Evolutionary conservation across 2,329 filamentous ascomycete genomes (phyloP).

Genomic region (Fusarium virguliforme): DNA sequence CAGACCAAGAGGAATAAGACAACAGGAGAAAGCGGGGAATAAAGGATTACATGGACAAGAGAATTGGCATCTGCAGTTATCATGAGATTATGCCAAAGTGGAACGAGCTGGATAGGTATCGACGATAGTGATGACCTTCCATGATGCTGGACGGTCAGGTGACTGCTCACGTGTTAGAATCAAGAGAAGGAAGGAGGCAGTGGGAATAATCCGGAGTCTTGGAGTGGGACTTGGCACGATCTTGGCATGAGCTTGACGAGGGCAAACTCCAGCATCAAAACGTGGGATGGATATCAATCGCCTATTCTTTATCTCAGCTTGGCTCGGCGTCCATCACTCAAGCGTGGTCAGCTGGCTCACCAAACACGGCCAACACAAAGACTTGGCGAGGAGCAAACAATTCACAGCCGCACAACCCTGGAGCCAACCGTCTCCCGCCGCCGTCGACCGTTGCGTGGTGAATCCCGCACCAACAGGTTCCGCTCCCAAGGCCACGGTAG

Average conservation of each 20-base stretch:
- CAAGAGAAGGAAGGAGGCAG: neutral
- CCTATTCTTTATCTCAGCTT: neutral
- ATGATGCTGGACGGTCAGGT: neutral
- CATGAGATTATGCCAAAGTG: slow-evolving; percentile 2
- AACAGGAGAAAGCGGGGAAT: slow-evolving; percentile 16
- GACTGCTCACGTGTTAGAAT: neutral
- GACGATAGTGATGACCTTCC: neutral
- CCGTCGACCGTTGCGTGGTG: slow-evolving; percentile 17
- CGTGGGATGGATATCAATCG: neutral
- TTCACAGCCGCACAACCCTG: slow-evolving; percentile 6
- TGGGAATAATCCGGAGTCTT: slow-evolving; percentile 6
- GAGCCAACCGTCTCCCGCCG: slow-evolving; percentile 20
- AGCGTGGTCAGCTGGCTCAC: neutral
- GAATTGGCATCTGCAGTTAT: slow-evolving; percentile 3
- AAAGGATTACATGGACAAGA: slow-evolving; percentile 1
- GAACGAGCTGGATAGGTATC: neutral
- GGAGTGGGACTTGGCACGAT: neutral
- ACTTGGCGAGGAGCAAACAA: slow-evolving; percentile 33
- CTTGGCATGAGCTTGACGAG: slow-evolving; percentile 16
- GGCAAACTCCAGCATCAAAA: slow-evolving; percentile 13
- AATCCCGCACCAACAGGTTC: slow-evolving; percentile 27
- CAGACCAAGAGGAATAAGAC: slow-evolving; percentile 10
- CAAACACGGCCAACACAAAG: slow-evolving; percentile 31
- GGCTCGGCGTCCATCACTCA: neutral
- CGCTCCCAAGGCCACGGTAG: slow-evolving; percentile 32